phyloP scores from a whole-genome alignment of 2,329 filamentous ascomycete genomes.

The Colletotrichum agaves region DNA sequence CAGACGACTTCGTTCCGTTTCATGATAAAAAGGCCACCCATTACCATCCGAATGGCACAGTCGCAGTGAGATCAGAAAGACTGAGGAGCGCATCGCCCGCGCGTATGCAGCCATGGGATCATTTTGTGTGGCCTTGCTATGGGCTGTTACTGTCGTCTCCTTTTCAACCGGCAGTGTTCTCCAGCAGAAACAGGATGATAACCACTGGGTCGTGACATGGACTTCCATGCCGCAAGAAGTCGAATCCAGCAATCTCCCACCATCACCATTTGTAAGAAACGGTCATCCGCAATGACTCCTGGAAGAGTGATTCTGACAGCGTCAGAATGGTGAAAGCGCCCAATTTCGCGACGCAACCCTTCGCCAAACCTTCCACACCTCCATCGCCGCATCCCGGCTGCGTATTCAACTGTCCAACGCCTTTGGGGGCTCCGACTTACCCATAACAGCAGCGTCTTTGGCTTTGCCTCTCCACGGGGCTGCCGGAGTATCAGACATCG shows the following conservation, averaged over 20 bases:
- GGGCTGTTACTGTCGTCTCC: not conserved
- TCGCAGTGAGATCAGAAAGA: not conserved
- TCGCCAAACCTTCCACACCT: conserved; percentile 72
- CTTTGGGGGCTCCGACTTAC: conserved; percentile 69
- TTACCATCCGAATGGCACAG: not conserved
- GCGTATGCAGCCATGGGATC: not conserved
- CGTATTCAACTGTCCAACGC: conserved; percentile 73
- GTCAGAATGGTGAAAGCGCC: conserved; percentile 48
- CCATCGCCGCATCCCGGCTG: conserved; percentile 65
- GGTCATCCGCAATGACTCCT: fast-evolving
- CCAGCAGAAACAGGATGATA: conserved; percentile 42
- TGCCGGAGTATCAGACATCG: conserved; percentile 63
- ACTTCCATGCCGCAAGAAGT: conserved; percentile 73
- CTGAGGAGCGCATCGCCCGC: not conserved
- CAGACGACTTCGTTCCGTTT: conserved; percentile 1
- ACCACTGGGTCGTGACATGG: conserved; percentile 74
- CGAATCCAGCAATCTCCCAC: conserved; percentile 70
- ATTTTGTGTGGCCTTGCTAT: not conserved
- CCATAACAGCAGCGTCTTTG: conserved; percentile 68
- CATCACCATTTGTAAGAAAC: conserved; percentile 64
- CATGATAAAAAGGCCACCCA: conserved; percentile 1
- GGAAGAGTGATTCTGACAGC: not conserved
- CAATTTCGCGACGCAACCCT: conserved; percentile 71
- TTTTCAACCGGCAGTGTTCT: not conserved
- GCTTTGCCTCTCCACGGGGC: conserved; percentile 64